phyloP scores from a whole-genome alignment of 176 grass and related monocot species.

The Oryza coarctata region DNA sequence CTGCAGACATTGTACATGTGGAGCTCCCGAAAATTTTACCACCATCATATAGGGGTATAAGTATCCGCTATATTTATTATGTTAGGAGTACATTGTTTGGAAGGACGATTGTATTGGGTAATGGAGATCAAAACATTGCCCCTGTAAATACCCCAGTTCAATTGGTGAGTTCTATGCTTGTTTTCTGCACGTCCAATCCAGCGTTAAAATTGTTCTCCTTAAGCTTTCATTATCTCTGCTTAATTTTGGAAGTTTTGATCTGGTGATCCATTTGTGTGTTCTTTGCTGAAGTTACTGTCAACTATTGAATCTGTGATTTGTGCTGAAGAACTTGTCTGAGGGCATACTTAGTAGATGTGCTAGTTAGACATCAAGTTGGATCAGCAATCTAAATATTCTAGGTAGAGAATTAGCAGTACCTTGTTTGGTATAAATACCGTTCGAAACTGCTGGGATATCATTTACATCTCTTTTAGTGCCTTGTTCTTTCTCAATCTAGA shows the following conservation, averaged over 20 bases:
- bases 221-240: constrained; percentile 13
- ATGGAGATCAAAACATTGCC: constrained; percentile 47
- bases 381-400: not conserved
- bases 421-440: not conserved
- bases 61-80: constrained; percentile 97
- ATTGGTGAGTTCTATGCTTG: constrained; percentile 60
- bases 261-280: constrained; percentile 13
- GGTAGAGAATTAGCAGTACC: not conserved
- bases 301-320: constrained; percentile 21
- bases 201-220: constrained; percentile 22
- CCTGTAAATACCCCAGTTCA: constrained; percentile 53
- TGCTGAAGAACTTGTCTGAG: not conserved
- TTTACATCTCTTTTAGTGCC: not conserved
- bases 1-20: constrained; percentile 73
- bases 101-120: constrained; percentile 54
- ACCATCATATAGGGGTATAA: constrained; percentile 87
- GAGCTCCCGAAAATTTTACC: constrained; percentile 86
- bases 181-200: not conserved
- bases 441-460: not conserved
- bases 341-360: not conserved
- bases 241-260: constrained; percentile 1
- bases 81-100: constrained; percentile 71
- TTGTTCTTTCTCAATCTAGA: not conserved
- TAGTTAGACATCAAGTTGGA: not conserved
- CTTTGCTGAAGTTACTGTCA: not conserved